Evolutionary conservation across 306 rosid genomes (phyloP).

Genomic region (Dalbergia oliveri): DNA sequence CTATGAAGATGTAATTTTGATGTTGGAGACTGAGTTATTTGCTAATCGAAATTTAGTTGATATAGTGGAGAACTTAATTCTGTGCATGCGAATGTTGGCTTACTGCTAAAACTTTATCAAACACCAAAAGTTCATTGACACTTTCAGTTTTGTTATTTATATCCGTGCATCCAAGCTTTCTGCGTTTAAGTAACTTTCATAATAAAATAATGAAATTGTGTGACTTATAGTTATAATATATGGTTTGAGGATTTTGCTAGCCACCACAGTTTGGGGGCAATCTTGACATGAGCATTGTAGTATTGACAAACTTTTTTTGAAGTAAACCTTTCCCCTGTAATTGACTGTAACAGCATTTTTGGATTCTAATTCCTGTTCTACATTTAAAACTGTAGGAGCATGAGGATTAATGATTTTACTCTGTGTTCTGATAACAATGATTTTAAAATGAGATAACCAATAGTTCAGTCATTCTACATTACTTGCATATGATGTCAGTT

Average conservation of each 20-base stretch:
- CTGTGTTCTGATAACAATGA: background rate
- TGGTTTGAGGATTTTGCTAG: background rate
- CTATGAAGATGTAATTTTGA: conserved; percentile 40
- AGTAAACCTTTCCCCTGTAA: background rate
- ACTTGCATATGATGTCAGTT: background rate
- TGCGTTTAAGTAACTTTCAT: background rate
- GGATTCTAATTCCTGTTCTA: background rate
- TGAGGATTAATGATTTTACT: background rate
- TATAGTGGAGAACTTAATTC: conserved; percentile 30
- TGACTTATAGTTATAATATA: background rate
- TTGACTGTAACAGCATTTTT: background rate
- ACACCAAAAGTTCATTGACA: background rate
- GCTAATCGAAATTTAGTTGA: conserved; percentile 44
- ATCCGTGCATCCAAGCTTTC: conserved; percentile 1
- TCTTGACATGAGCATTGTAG: background rate
- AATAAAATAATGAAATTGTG: background rate
- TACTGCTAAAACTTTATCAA: background rate
- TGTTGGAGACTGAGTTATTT: conserved; percentile 52
- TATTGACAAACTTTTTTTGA: background rate
- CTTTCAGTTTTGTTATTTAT: background rate
- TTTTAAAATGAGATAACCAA: background rate
- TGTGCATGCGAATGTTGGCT: background rate
- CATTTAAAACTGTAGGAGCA: background rate
- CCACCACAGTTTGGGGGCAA: background rate
- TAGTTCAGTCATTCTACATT: background rate